These are phyloP conservation scores for Massariosphaeria phaeospora DNA, from an alignment of 495 filamentous ascomycete species.

Conservation along the genomic window DNA sequence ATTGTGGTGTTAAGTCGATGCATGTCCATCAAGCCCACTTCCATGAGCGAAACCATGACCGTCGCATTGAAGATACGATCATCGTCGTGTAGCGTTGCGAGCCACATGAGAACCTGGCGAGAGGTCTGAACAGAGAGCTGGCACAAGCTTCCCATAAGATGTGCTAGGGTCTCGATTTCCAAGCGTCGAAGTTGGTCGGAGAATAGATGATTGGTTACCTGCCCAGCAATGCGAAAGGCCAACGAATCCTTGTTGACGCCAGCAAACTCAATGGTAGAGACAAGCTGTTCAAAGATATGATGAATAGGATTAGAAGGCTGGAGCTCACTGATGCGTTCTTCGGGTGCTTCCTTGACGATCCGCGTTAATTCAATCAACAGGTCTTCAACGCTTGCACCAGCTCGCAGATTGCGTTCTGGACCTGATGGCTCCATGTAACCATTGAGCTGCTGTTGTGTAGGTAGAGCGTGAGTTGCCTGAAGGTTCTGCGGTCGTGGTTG, in stretches of 20 bases:
- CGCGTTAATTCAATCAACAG: slow-evolving; percentile 66
- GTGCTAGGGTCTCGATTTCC: slow-evolving; percentile 76
- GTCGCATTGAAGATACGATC: slow-evolving; percentile 72
- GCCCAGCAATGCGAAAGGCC: slow-evolving; percentile 61
- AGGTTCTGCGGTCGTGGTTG: slow-evolving; percentile 45
- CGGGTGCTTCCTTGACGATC: slow-evolving; percentile 57
- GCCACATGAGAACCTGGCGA: slow-evolving; percentile 67
- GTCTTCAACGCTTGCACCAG: slow-evolving; percentile 55
- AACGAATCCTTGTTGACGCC: slow-evolving; percentile 55
- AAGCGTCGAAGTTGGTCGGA: slow-evolving; percentile 54
- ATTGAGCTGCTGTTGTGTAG: slow-evolving; percentile 55
- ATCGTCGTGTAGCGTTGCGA: slow-evolving; percentile 65
- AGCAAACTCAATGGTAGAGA: slow-evolving; percentile 48
- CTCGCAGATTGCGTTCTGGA: slow-evolving; percentile 54
- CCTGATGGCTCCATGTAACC: slow-evolving; percentile 55
- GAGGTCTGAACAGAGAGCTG: slow-evolving; percentile 68
- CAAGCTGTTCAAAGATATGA: slow-evolving; percentile 46
- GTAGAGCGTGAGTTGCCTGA: slow-evolving; percentile 35
- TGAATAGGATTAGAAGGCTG: slow-evolving; percentile 31
- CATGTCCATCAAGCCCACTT: slow-evolving; percentile 68
- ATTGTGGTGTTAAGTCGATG: slow-evolving; percentile 73
- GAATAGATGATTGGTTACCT: slow-evolving; percentile 67
- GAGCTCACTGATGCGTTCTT: slow-evolving; percentile 68
- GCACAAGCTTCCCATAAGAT: slow-evolving; percentile 74
- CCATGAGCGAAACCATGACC: slow-evolving; percentile 70